A percentile compares a stretch with the other conserved stretches of the same genome.
Conservation (phyloP, 2,329 filamentous ascomycete species). For the Paraconiothyrium brasiliense region DNA sequence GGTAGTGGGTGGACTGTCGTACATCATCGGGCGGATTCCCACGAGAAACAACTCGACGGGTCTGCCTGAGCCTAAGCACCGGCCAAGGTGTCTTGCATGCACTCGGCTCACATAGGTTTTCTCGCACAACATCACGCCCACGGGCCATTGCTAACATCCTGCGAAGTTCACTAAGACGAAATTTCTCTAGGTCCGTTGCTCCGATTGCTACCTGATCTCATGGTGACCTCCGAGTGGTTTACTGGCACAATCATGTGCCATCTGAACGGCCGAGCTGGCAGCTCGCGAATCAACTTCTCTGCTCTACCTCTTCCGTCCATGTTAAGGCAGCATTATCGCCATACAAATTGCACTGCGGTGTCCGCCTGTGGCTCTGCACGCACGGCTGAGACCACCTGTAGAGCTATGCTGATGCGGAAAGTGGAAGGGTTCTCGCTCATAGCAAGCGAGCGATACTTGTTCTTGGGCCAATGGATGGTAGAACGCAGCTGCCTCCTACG, state of each 20-base stretch:
- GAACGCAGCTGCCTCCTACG: not conserved
- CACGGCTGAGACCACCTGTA: not conserved
- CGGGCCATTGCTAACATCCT: not conserved
- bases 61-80: not conserved
- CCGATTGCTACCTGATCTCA: not conserved
- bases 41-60: not conserved
- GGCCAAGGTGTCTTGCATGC: not conserved
- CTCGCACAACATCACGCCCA: not conserved
- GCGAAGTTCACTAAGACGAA: not conserved
- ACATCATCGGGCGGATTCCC: not conserved
- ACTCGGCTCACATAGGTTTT: not conserved
- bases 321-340: slow-evolving; percentile 1
- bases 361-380: slow-evolving; percentile 3
- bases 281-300: not conserved
- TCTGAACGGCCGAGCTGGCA: slow-evolving; percentile 2
- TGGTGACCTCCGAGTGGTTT: not conserved
- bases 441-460: slow-evolving; percentile 3
- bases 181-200: not conserved
- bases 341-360: not conserved
- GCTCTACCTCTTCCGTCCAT: not conserved
- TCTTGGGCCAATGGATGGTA: not conserved
- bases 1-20: not conserved
- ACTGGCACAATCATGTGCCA: not conserved
- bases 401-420: not conserved
- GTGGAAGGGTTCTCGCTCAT: not conserved